Conservation (phyloP, 179 eudicot genomes). For the Heliamphora pulchella region DNA sequence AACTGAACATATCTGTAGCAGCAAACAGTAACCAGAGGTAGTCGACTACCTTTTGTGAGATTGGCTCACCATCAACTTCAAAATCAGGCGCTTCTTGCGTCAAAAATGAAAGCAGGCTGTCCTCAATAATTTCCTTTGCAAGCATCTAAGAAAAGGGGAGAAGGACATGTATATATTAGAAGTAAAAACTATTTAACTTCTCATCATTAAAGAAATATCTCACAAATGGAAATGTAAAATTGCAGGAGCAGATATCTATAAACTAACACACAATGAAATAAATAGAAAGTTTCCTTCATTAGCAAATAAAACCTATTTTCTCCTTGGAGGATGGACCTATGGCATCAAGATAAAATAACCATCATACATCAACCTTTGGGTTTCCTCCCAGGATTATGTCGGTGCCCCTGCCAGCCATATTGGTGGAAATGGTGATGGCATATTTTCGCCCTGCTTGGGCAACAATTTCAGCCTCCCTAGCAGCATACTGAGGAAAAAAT, state of each 20-base stretch:
- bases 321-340: background rate
- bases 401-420: slow-evolving; percentile 99
- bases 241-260: background rate
- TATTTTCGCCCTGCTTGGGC: slow-evolving; percentile 96
- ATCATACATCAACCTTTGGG: slow-evolving; percentile 61
- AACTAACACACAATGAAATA: background rate
- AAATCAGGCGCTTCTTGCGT: slow-evolving; percentile 49
- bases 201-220: slow-evolving; percentile 1
- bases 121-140: slow-evolving; percentile 79
- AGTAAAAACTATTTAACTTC: slow-evolving; percentile 1
- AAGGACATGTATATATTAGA: background rate
- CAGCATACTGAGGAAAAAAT: slow-evolving; percentile 68
- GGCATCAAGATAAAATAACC: background rate
- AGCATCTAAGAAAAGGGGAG: slow-evolving; percentile 53
- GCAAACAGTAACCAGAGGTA: slow-evolving; percentile 13
- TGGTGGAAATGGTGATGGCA: slow-evolving; percentile 95
- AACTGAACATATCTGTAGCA: slow-evolving; percentile 11
- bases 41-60: slow-evolving; percentile 44
- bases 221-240: slow-evolving; percentile 1
- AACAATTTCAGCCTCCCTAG: slow-evolving; percentile 94
- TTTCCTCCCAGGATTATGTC: slow-evolving; percentile 98
- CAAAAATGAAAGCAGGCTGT: slow-evolving; percentile 57
- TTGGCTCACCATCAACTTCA: slow-evolving; percentile 50
- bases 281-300: background rate
- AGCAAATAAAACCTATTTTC: background rate